A percentile compares a stretch with the other conserved stretches of the same genome.
Evolutionary conservation across 371 early-diverging fungal genomes (phyloP).

Genomic region (Thermomucor indicae-seudaticae): DNA sequence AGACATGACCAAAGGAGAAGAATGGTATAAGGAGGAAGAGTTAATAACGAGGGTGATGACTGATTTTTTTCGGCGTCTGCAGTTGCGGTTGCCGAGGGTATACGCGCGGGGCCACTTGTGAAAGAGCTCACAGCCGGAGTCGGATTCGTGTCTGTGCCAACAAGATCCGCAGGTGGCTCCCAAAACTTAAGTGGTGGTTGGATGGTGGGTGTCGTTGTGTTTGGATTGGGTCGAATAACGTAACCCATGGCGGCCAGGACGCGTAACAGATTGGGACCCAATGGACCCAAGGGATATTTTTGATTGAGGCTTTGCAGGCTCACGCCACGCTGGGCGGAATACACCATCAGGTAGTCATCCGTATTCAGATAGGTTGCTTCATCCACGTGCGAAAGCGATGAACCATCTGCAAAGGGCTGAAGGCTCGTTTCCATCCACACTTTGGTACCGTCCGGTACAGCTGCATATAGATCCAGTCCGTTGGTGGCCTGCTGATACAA

Average conservation of each 20-base stretch:
- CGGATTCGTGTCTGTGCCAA: conserved; percentile 24
- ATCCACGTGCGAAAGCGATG: conserved; percentile 40
- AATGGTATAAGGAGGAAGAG: conserved; percentile 3
- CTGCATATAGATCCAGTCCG: conserved; percentile 2
- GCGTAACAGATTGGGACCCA: conserved; percentile 35
- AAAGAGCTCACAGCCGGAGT: conserved; percentile 17
- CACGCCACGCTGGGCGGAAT: conserved; percentile 19
- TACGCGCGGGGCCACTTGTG: conserved; percentile 23
- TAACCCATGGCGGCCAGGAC: conserved; percentile 43
- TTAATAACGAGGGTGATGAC: neutral
- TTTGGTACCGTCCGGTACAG: neutral
- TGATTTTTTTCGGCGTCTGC: too few relatives aligned
- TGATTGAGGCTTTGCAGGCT: conserved; percentile 1
- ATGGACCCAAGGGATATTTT: conserved; percentile 25
- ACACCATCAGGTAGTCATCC: conserved; percentile 40
- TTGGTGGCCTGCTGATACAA: conserved; percentile 18
- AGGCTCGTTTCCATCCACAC: conserved; percentile 33
- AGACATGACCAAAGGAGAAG: neutral
- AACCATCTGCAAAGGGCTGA: conserved; percentile 28
- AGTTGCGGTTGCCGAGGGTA: conserved; percentile 9
- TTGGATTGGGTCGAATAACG: conserved; percentile 3
- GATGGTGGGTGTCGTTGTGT: conserved; percentile 3
- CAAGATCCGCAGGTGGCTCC: conserved; percentile 20
- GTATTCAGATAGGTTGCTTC: conserved; percentile 16
- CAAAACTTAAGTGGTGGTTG: conserved; percentile 24